phyloP scores from a whole-genome alignment of 768 basidiomycete genomes.

The Naematelia aurantialba region DNA sequence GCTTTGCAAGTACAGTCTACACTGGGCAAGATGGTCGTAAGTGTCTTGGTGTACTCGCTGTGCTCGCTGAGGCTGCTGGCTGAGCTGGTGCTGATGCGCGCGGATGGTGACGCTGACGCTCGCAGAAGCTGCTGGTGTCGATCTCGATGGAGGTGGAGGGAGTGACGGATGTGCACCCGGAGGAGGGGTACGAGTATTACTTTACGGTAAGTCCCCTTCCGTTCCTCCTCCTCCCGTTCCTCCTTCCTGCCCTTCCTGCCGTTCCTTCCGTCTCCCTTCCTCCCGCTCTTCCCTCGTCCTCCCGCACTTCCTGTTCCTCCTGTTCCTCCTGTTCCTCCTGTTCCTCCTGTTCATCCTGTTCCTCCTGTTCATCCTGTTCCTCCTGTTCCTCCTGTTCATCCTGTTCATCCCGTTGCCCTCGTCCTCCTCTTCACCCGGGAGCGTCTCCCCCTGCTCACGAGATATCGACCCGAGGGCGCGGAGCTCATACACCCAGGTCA shows the following conservation, averaged over 20 bases:
- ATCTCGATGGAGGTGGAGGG: conserved; percentile 49
- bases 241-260: neutral
- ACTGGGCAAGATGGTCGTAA: too few relatives aligned
- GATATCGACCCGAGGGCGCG: too few relatives aligned
- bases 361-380: neutral
- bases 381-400: neutral
- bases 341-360: neutral
- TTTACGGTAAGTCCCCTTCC: conserved; percentile 41
- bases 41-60: too few relatives aligned
- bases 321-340: too few relatives aligned
- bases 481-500: conserved; percentile 3
- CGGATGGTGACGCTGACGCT: conserved; percentile 5
- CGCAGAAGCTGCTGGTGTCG: conserved; percentile 43
- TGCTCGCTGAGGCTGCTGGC: too few relatives aligned
- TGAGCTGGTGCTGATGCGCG: too few relatives aligned
- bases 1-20: too few relatives aligned
- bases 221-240: neutral
- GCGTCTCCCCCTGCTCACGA: too few relatives aligned
- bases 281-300: neutral
- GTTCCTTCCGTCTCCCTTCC: neutral
- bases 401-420: too few relatives aligned
- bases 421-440: too few relatives aligned
- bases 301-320: neutral
- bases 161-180: conserved; percentile 44
- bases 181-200: conserved; percentile 42